These are phyloP conservation scores for Voacanga thouarsii DNA, from an alignment of 257 asterid genomes.

Conservation along the genomic window DNA sequence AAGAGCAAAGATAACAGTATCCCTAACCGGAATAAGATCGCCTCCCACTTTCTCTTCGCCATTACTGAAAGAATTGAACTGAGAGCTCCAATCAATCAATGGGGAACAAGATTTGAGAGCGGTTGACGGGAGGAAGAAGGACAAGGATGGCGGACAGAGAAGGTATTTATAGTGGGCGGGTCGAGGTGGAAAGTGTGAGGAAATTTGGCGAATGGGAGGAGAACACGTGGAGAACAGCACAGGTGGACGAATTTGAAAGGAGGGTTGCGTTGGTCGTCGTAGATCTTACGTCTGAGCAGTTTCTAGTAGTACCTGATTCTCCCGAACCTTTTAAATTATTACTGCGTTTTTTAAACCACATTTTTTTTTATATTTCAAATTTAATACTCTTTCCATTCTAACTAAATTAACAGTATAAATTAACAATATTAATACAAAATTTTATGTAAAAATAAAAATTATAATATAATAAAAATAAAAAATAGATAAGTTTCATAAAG, in stretches of 20 bases:
- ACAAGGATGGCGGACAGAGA: background rate
- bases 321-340: too few relatives aligned
- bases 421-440: too few relatives aligned
- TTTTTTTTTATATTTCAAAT: too few relatives aligned
- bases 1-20: slow-evolving; percentile 39
- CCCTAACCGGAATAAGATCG: slow-evolving; percentile 36
- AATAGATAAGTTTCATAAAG: too few relatives aligned
- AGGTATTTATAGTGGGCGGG: slow-evolving; percentile 33
- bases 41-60: slow-evolving; percentile 28
- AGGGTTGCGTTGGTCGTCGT: slow-evolving; percentile 45
- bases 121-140: slow-evolving; percentile 22
- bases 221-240: slow-evolving; percentile 32
- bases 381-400: too few relatives aligned
- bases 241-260: slow-evolving; percentile 57
- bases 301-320: background rate
- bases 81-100: background rate
- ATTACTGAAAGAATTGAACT: slow-evolving; percentile 16
- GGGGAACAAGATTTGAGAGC: background rate
- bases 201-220: slow-evolving; percentile 22
- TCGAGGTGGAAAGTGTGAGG: slow-evolving; percentile 32
- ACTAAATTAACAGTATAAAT: too few relatives aligned
- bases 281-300: background rate
- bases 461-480: too few relatives aligned
- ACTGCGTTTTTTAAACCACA: too few relatives aligned
- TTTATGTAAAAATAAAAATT: too few relatives aligned